Percentiles rank a stretch among this genome's conserved stretches.
Conservation (phyloP, 345 rosid genomes). For the Raphanus raphanistrum region DNA sequence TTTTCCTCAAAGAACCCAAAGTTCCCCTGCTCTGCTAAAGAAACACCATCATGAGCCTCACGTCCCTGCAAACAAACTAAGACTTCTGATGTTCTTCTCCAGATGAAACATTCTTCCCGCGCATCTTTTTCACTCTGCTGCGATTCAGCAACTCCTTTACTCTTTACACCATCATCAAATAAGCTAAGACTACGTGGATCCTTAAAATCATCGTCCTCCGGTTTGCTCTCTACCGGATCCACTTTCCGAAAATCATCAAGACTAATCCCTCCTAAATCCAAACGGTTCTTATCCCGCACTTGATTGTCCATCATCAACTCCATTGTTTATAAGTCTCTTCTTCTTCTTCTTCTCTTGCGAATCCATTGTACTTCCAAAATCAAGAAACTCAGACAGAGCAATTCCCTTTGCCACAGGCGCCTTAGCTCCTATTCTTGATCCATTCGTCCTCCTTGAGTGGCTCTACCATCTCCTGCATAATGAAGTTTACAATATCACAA, state of each 20-base stretch:
- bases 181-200: conserved; percentile 44
- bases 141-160: conserved; percentile 38
- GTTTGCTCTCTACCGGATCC: conserved; percentile 14
- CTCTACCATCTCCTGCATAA: conserved; percentile 72
- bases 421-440: conserved; percentile 44
- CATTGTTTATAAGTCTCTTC: conserved; percentile 39
- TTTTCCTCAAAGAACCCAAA: conserved; percentile 40
- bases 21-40: conserved; percentile 28
- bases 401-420: conserved; percentile 37
- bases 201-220: conserved; percentile 33
- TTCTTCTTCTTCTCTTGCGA: conserved; percentile 42
- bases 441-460: conserved; percentile 42
- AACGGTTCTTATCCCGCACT: conserved; percentile 16
- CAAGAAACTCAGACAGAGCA: conserved; percentile 59
- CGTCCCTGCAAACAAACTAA: conserved; percentile 40
- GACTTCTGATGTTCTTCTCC: conserved; percentile 18
- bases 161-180: conserved; percentile 48
- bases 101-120: conserved; percentile 12
- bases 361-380: conserved; percentile 70
- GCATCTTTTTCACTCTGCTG: conserved; percentile 8
- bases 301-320: neutral
- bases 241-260: conserved; percentile 41
- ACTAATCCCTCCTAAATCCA: conserved; percentile 55
- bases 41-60: conserved; percentile 29
- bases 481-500: neutral